phyloP scores from a whole-genome alignment of 208 protist genomes.

The Naegleria lovaniensis region DNA sequence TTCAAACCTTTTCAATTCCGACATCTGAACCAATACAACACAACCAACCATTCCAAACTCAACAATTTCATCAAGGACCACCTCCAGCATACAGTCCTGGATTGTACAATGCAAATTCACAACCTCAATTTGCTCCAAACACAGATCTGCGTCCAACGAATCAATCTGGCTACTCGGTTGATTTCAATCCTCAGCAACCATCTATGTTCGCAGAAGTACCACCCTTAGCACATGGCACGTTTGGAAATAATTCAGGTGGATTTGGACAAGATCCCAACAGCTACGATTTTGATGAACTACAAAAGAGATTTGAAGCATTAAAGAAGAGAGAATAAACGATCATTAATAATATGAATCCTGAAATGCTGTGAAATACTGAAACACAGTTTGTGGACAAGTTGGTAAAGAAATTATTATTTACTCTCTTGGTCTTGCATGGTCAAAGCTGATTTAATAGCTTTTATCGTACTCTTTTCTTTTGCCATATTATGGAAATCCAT shows the following conservation, averaged over 20 bases:
- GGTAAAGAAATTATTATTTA: too few relatives aligned
- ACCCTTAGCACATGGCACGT: not conserved
- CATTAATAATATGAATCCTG: too few relatives aligned
- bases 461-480: too few relatives aligned
- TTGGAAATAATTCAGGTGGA: not conserved
- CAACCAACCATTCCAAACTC: conserved; percentile 8
- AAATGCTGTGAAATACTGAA: too few relatives aligned
- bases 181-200: not conserved
- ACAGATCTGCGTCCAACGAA: not conserved
- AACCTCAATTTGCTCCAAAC: not conserved
- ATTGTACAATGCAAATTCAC: not conserved
- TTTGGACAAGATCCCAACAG: not conserved
- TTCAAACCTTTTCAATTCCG: not conserved
- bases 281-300: conserved; percentile 5
- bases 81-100: not conserved
- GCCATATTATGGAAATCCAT: too few relatives aligned
- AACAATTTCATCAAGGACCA: not conserved
- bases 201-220: not conserved
- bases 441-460: too few relatives aligned
- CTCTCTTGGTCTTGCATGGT: too few relatives aligned
- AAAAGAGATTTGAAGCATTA: not conserved
- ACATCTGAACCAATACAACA: not conserved
- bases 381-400: too few relatives aligned
- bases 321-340: not conserved
- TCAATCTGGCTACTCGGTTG: not conserved